phyloP scores from a whole-genome alignment of 225 moss, liverwort and hornwort species.

The Polytrichum commune region DNA sequence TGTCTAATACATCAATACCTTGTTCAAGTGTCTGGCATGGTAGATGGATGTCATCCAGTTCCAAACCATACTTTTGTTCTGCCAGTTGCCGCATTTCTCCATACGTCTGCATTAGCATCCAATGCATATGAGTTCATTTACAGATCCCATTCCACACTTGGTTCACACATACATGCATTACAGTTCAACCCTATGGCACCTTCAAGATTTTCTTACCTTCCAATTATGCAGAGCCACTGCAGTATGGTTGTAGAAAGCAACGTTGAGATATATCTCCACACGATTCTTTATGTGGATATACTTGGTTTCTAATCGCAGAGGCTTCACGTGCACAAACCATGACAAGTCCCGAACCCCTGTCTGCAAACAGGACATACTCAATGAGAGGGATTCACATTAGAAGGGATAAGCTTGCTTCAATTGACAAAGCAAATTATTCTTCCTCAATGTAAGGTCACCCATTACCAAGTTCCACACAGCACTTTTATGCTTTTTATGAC shows the following conservation, averaged over 20 bases:
- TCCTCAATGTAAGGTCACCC: not conserved
- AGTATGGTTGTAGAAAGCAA: conserved; percentile 93
- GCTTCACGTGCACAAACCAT: conserved; percentile 91
- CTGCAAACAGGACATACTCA: conserved; percentile 35
- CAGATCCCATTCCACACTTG: not conserved
- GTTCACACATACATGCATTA: too few species aligned
- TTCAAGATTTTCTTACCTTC: conserved; percentile 56
- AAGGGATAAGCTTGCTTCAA: too few species aligned
- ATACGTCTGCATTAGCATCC: conserved; percentile 60
- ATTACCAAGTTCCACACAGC: not conserved
- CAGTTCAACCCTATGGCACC: conserved; percentile 9
- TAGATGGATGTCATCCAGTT: conserved; percentile 84
- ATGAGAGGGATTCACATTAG: conserved; percentile 4
- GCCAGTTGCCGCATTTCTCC: conserved; percentile 96
- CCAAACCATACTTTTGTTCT: conserved; percentile 84
- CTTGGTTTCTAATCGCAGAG: conserved; percentile 74
- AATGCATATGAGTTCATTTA: not conserved
- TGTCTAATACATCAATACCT: conserved; percentile 89
- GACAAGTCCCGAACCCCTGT: conserved; percentile 96
- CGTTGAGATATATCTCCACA: conserved; percentile 81
- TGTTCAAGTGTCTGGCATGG: conserved; percentile 98
- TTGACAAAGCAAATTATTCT: too few species aligned
- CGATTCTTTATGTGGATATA: conserved; percentile 75
- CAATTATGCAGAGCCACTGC: conserved; percentile 97
- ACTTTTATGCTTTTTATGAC: not conserved